Evolutionary conservation across 768 basidiomycete genomes (phyloP), one percentile per base, ranked within the genome.

Genomic region (Tricholoma matsutake): DNA sequence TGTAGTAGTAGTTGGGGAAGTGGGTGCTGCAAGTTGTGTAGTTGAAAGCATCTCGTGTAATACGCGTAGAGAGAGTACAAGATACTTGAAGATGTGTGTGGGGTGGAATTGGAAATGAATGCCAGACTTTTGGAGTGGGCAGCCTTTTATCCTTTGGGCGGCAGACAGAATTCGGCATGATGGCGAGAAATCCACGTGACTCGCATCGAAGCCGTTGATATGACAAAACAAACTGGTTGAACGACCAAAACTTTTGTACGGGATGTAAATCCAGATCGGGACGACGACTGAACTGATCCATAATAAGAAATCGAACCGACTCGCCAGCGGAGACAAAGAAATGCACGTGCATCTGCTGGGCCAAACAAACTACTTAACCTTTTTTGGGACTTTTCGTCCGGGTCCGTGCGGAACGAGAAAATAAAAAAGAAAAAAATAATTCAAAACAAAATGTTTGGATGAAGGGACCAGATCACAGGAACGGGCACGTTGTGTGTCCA

Each of bases 121-220:
- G 22, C 22, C 22, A 56, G 65, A 60, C 57, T 47, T 18, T 45
- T 65, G 63, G 69, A 68, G 58, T 54, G 34, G 58, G 51, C 37
- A 58, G 69, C 65, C 72, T 76, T 80, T 77, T 77, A 76, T 75
- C 64, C 56, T 58, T 49, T 41, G 37, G 60, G 66, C 61, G 66
- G 66, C 58, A 66, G 45, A 56, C 16, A 55, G 49, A 58, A 64
- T 70, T 25, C 67, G 68, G 71, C 64, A 71, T 70, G 69, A 67
- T 47, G 60, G 62, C 54, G 60, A 56, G n/a, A n/a, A n/a, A n/a
- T n/a, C n/a, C n/a, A n/a, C 74, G 72, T 76, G 75, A 67, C 65
- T 73, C 74, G n/a, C 73, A 73, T 69, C 68, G 67, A 58, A 72
- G 68, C 71, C 72, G 74, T 75, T 73, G 72, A 73, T 68, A 73